Base-by-base conservation (phyloP, 2,329 filamentous ascomycete species). In the Pseudonectria foliicola region DNA sequence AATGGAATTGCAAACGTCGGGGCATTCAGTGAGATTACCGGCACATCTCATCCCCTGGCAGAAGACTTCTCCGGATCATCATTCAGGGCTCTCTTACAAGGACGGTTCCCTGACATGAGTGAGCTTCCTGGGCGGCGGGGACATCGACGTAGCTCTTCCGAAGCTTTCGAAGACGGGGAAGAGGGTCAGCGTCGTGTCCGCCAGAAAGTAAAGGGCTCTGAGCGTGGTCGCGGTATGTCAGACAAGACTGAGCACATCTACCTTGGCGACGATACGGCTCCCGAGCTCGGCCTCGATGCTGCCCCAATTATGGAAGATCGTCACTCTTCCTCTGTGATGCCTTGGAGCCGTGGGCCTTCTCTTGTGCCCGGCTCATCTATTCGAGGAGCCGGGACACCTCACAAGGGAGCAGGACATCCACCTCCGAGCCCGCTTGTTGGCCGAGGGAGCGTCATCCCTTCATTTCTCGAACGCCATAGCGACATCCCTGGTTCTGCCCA, bases 241-340 rank as follows among this genome's bases (percentile, higher is more conserved):
- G 54, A 55, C 7, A 55, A 55, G 6, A 13, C 32, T 25, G 57
- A 55, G 0, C 44, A 51, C 4, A 30, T 57, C 7, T 50, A 59
- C 2, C 46, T 63, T 6, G 60, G 59, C n/a, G 56, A 67, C 13
- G 60, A 68, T 13, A 56, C 59, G 1, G 56, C 63, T 31, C 60
- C 82, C 13, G 87, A 93, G 56, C 59, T 85, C 15, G 84, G 80
- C 13, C 77, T 85, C 59, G 76, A 85, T 27, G 82, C 75, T 1
- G 73, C 68, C 1, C 70, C 75, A 1, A 73, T 75, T 7, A 70
- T 92, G 34, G 75, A 77, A 4, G 83, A 93, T 39, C 74, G 80
- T 34, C 73, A 74, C 29, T 71, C 68, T 1, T 71, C 67, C 3
- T 67, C 66, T 12, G 55, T 71, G 37, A 60, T 69, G 51, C 72